A percentile compares a stretch with the other conserved stretches of the same genome.
Evolutionary conservation across 2,329 filamentous ascomycete genomes (phyloP).

Genomic region (Fusarium sp.): DNA sequence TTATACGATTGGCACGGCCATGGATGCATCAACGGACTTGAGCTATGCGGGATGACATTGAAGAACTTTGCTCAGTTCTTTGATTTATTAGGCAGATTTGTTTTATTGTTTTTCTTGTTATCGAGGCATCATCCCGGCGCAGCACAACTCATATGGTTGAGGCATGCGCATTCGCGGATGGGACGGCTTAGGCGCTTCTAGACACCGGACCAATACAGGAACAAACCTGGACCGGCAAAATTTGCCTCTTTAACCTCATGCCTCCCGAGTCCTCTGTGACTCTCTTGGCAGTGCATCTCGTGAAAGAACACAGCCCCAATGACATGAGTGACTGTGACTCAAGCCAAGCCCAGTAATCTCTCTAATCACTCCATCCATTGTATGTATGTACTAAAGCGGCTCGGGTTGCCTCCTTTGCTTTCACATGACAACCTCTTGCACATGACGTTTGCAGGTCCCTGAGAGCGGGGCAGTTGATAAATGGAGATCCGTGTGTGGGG

Average conservation of each 20-base stretch:
- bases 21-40: slow-evolving; percentile 36
- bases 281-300: slow-evolving; percentile 17
- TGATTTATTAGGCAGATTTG: slow-evolving; percentile 28
- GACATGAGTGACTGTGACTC: slow-evolving; percentile 1
- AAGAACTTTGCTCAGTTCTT: slow-evolving; percentile 23
- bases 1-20: slow-evolving; percentile 31
- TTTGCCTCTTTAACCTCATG: slow-evolving; percentile 23
- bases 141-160: slow-evolving; percentile 9
- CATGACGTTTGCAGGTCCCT: slow-evolving; percentile 34
- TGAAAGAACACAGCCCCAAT: slow-evolving; percentile 23
- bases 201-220: slow-evolving; percentile 31
- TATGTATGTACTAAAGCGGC: slow-evolving; percentile 27
- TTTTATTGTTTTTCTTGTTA: slow-evolving; percentile 28
- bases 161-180: slow-evolving; percentile 17
- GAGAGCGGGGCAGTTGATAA: slow-evolving; percentile 30
- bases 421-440: slow-evolving; percentile 41
- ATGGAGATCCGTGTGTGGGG: slow-evolving; percentile 23
- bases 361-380: slow-evolving; percentile 2
- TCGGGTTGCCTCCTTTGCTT: slow-evolving; percentile 26
- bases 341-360: slow-evolving; percentile 1
- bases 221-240: slow-evolving; percentile 31
- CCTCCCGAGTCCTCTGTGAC: slow-evolving; percentile 3
- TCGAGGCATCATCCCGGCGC: slow-evolving; percentile 6
- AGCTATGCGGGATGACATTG: slow-evolving; percentile 24
- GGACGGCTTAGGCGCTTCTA: slow-evolving; percentile 33